These are phyloP conservation scores for Xylariales sp. DNA, from an alignment of 2,329 filamentous ascomycete species.

Conservation along the genomic window DNA sequence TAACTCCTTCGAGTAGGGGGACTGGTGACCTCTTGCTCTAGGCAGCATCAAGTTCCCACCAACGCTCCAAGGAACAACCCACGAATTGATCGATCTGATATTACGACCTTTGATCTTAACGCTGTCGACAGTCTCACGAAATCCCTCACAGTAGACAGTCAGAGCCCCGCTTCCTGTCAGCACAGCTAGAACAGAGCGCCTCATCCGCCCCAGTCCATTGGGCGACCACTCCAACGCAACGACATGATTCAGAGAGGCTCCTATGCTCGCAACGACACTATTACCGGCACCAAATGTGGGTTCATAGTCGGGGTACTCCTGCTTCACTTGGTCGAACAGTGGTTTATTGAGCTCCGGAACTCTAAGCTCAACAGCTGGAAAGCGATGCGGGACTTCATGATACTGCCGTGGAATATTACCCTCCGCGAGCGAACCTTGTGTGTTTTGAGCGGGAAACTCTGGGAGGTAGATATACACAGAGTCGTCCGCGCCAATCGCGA, in stretches of 20 bases:
- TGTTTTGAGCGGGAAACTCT: conserved; percentile 30
- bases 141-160: conserved; percentile 47
- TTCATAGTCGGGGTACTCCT: conserved; percentile 23
- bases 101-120: conserved; percentile 28
- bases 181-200: conserved; percentile 46
- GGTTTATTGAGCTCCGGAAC: conserved; percentile 23
- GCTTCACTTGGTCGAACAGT: conserved; percentile 21
- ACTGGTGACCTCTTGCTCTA: conserved; percentile 26
- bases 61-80: conserved; percentile 52
- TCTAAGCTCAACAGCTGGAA: conserved; percentile 23
- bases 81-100: conserved; percentile 38
- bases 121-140: conserved; percentile 17
- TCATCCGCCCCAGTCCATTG: conserved; percentile 49
- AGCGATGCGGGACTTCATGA: conserved; percentile 26
- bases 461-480: conserved; percentile 48
- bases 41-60: conserved; percentile 48
- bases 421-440: conserved; percentile 9
- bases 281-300: conserved; percentile 39
- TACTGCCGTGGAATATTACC: conserved; percentile 23
- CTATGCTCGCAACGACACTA: conserved; percentile 42
- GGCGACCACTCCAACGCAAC: conserved; percentile 55
- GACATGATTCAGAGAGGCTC: conserved; percentile 50
- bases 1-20: conserved; percentile 28
- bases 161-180: conserved; percentile 47
- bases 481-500: conserved; percentile 54